Percentiles rank a stretch among this genome's conserved stretches.
Conservation (phyloP, 129 eudicot genomes). For the Daucus carota region DNA sequence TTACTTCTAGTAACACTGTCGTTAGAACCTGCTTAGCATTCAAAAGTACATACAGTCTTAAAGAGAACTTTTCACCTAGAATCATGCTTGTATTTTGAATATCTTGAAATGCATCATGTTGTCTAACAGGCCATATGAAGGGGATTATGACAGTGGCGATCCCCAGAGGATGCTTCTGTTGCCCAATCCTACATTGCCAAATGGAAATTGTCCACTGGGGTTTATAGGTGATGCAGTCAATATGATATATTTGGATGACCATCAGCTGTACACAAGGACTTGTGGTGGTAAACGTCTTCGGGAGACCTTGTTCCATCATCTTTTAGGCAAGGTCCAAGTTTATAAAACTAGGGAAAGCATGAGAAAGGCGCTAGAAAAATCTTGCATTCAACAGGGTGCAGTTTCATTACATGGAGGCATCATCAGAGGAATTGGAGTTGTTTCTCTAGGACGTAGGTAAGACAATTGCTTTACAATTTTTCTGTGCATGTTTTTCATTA, state of each 20-base stretch:
- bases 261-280: constrained; percentile 26
- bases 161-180: constrained; percentile 42
- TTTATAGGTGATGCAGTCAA: constrained; percentile 66
- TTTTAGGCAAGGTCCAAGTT: constrained; percentile 66
- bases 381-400: constrained; percentile 49
- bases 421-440: constrained; percentile 43
- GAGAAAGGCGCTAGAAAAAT: constrained; percentile 36
- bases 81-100: too few species aligned
- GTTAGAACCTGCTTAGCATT: too few species aligned
- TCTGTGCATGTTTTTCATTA: neutral
- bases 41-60: too few species aligned
- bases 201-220: constrained; percentile 47
- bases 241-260: constrained; percentile 41
- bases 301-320: constrained; percentile 58
- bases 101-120: neutral
- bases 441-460: constrained; percentile 48
- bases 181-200: constrained; percentile 35
- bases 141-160: constrained; percentile 15
- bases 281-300: constrained; percentile 44
- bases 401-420: constrained; percentile 79
- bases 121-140: constrained; percentile 31
- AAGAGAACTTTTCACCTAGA: too few species aligned
- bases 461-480: neutral
- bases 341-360: constrained; percentile 45
- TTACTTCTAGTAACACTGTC: too few species aligned